Conservation (phyloP, 176 grass and related monocot species). For the Sorghum bicolor region DNA sequence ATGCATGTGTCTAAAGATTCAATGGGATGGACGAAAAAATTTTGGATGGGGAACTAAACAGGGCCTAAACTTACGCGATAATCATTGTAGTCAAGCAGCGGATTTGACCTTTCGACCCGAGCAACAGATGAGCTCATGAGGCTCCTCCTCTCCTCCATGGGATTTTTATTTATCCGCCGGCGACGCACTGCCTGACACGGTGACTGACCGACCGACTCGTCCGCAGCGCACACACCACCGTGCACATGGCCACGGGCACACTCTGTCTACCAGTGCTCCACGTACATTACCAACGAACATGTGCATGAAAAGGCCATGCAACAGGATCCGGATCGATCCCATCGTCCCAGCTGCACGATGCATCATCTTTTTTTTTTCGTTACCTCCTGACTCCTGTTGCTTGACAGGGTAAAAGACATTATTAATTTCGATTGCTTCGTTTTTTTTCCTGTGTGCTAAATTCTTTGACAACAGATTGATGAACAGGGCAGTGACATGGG, state of each 20-base stretch:
- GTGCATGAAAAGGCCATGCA: background rate
- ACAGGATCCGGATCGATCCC: background rate
- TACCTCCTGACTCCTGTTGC: background rate
- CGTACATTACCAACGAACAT: background rate
- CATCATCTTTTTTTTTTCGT: background rate
- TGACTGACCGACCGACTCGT: background rate
- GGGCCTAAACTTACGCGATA: too few relatives aligned
- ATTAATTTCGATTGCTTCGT: background rate
- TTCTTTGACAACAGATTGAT: too few relatives aligned
- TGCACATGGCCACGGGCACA: background rate
- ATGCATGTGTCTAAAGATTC: too few relatives aligned
- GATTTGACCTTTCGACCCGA: constrained; percentile 13
- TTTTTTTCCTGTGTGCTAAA: background rate
- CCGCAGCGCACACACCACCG: too few relatives aligned
- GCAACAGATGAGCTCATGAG: background rate
- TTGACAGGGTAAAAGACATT: background rate
- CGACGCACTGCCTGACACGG: constrained; percentile 13
- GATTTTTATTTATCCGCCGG: background rate
- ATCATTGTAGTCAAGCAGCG: constrained; percentile 14
- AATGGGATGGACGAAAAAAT: too few relatives aligned
- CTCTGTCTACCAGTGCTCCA: background rate
- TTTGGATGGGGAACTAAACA: too few relatives aligned
- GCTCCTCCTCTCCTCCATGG: background rate
- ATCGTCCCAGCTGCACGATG: background rate
- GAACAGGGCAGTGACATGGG: background rate